Evolutionary conservation across 768 basidiomycete genomes (phyloP), one percentile per base, ranked within the genome.

Genomic region (Gymnopilus junonius): DNA sequence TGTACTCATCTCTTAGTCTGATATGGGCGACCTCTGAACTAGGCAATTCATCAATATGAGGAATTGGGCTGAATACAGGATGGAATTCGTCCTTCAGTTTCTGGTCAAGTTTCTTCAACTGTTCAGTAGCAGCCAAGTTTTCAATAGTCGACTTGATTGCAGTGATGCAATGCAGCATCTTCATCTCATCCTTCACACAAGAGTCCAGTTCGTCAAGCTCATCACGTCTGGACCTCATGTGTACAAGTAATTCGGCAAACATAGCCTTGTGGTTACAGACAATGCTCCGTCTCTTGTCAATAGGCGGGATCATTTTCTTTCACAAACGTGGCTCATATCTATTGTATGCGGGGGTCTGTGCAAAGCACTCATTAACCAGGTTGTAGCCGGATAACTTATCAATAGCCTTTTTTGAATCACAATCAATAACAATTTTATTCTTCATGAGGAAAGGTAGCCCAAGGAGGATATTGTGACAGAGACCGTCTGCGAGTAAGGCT

Each of bases 41-140:
- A n/a, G n/a, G n/a, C n/a, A n/a, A n/a, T n/a, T n/a, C n/a, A n/a
- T 62, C 45, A 10, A 63, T 60, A 23, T 69, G 70, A 0, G 69
- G 70, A 7, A 71, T 65, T 0, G 61, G 60, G 8, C 60, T 53
- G 45, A 71, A 71, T 1, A 70, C 40, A 7, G 64, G 45, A 11
- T 31, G 34, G 58, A 39, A 69, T 34, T 63, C 64, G 0, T 15
- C 15, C 39, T 61, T 61, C 4, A 65, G 14, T 3, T n/a, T n/a
- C n/a, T n/a, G n/a, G n/a, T n/a, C n/a, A n/a, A n/a, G n/a, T n/a
- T n/a, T n/a, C 37, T 27, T 11, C 1, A 61, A 17, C 5, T 42
- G 25, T 1, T 50, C 57, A 34, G 15, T 43, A 8, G 23, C 32
- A 21, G 40, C 64, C 4, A 57, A n/a, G 21, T 11, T 23, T 59